phyloP scores from a whole-genome alignment of 805 yeast genomes.

The Myxozyma monticola region DNA sequence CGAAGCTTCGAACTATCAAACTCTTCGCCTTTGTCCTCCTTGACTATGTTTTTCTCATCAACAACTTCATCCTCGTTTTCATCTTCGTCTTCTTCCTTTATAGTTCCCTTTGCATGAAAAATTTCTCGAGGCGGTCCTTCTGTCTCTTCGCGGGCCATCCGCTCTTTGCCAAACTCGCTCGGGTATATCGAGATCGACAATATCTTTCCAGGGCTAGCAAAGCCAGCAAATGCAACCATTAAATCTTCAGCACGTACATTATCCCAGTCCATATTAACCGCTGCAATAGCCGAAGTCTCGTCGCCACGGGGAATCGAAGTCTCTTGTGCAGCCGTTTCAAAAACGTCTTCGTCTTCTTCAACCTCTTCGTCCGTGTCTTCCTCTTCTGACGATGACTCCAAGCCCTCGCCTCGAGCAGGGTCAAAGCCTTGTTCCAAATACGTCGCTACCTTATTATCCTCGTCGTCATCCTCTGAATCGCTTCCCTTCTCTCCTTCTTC shows the following conservation, averaged over 20 bases:
- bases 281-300: conserved; percentile 79
- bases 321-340: conserved; percentile 43
- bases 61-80: conserved; percentile 46
- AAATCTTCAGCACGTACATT: conserved; percentile 83
- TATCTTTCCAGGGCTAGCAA: conserved; percentile 69
- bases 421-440: conserved; percentile 33
- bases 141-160: conserved; percentile 82
- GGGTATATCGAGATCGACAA: conserved; percentile 73
- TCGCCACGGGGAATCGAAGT: conserved; percentile 84
- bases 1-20: conserved; percentile 82
- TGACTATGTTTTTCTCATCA: conserved; percentile 69
- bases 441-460: background rate
- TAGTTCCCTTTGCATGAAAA: conserved; percentile 47
- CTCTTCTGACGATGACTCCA: conserved; percentile 33
- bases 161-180: conserved; percentile 89
- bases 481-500: conserved; percentile 32
- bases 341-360: conserved; percentile 28
- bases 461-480: conserved; percentile 26
- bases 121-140: conserved; percentile 92
- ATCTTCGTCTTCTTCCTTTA: conserved; percentile 43
- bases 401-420: conserved; percentile 43
- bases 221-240: conserved; percentile 83
- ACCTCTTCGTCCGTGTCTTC: conserved; percentile 38
- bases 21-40: conserved; percentile 83
- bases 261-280: conserved; percentile 97